phyloP scores from a whole-genome alignment of 2,329 filamentous ascomycete genomes.

The Epichloe gansuensis region DNA sequence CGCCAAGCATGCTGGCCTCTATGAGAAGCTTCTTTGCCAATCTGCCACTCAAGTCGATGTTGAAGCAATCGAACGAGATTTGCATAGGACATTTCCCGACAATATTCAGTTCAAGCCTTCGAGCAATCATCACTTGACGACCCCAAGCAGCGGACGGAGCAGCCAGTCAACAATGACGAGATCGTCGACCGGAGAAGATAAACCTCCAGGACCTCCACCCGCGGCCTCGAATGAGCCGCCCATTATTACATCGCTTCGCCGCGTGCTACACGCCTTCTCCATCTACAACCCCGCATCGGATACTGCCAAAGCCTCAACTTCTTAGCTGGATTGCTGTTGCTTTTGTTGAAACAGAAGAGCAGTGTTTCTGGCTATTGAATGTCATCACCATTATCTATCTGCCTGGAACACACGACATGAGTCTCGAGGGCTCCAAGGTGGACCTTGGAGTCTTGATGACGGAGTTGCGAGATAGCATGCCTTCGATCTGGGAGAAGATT shows the following conservation, averaged over 20 bases:
- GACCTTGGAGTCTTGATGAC: slow-evolving; percentile 91
- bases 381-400: slow-evolving; percentile 83
- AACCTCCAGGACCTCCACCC: slow-evolving; percentile 17
- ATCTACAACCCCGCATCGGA: slow-evolving; percentile 80
- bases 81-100: slow-evolving; percentile 90
- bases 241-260: slow-evolving; percentile 69
- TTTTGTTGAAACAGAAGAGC: slow-evolving; percentile 80
- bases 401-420: slow-evolving; percentile 83
- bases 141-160: slow-evolving; percentile 19
- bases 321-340: slow-evolving; percentile 73
- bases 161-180: slow-evolving; percentile 26
- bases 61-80: slow-evolving; percentile 85
- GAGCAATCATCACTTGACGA: slow-evolving; percentile 19
- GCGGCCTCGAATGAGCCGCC: slow-evolving; percentile 49
- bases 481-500: slow-evolving; percentile 77
- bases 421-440: slow-evolving; percentile 82
- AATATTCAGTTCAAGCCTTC: slow-evolving; percentile 77
- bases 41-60: slow-evolving; percentile 59
- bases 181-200: slow-evolving; percentile 23
- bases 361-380: slow-evolving; percentile 84
- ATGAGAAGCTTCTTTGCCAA: slow-evolving; percentile 55
- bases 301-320: slow-evolving; percentile 97
- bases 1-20: slow-evolving; percentile 63
- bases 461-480: slow-evolving; percentile 69
- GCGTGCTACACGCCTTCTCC: slow-evolving; percentile 80